phyloP scores from a whole-genome alignment of 306 rosid genomes.

The Trifolium repens region DNA sequence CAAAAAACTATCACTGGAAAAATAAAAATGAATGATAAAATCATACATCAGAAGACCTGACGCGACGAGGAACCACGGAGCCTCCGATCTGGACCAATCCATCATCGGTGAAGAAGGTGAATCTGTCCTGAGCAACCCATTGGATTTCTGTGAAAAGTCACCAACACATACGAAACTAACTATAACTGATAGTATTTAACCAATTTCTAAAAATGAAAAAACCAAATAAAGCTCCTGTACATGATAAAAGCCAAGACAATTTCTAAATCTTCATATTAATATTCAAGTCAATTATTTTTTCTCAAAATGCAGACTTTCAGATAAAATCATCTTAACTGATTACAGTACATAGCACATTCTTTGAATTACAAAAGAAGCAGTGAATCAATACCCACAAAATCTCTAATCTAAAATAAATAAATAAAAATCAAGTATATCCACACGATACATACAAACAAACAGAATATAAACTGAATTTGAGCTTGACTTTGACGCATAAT shows the following conservation, averaged over 20 bases:
- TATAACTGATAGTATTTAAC: neutral
- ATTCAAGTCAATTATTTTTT: neutral
- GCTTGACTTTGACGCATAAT: neutral
- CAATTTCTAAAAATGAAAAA: neutral
- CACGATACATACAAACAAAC: no score
- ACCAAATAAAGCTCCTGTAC: neutral
- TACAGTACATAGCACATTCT: neutral
- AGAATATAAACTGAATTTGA: neutral
- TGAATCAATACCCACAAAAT: neutral
- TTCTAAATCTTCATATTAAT: neutral
- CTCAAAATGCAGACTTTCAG: neutral
- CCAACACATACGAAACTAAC: slow-evolving; percentile 28
- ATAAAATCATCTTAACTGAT: neutral
- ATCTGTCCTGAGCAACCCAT: slow-evolving; percentile 81
- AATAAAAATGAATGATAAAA: neutral
- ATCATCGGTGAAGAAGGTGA: slow-evolving; percentile 89
- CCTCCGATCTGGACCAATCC: slow-evolving; percentile 96
- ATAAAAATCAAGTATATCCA: no score
- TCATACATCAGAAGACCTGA: slow-evolving; percentile 65
- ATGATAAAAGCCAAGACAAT: neutral
- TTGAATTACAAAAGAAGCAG: neutral
- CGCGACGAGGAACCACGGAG: slow-evolving; percentile 73
- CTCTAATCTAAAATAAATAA: neutral
- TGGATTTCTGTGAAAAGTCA: slow-evolving; percentile 75
- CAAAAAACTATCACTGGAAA: neutral